Conservation (phyloP, 805 yeast genomes). For the Candida qinlingensis region DNA sequence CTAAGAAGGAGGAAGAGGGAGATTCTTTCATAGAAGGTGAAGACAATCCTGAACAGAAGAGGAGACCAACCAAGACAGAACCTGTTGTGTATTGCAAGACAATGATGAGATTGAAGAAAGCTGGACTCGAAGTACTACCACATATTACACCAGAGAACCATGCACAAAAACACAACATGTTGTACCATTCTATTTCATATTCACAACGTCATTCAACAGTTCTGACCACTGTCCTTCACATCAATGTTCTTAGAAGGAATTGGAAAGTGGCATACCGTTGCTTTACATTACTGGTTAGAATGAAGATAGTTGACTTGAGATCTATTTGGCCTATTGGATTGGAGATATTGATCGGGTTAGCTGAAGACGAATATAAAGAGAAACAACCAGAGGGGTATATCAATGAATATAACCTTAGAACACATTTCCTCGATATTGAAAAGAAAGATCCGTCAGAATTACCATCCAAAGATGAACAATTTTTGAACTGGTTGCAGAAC, state of each 20-base stretch:
- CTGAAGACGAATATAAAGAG: conserved; percentile 11
- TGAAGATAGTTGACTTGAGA: conserved; percentile 46
- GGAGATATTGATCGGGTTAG: conserved; percentile 37
- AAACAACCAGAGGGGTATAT: conserved; percentile 3
- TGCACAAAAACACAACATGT: no score
- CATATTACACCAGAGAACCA: not conserved
- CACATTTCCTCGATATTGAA: conserved; percentile 1
- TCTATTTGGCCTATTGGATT: conserved; percentile 61
- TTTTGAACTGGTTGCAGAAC: conserved; percentile 18
- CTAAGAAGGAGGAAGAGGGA: not conserved
- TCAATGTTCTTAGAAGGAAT: conserved; percentile 39
- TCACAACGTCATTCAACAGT: conserved; percentile 8
- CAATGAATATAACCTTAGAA: conserved; percentile 10
- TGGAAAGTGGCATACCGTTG: conserved; percentile 55
- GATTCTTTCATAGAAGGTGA: no score
- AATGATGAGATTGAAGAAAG: not conserved
- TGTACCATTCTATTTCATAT: not conserved
- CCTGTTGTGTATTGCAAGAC: not conserved
- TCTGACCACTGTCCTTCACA: conserved; percentile 32
- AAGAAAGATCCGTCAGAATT: not conserved
- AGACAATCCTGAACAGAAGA: not conserved
- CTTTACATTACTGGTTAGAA: conserved; percentile 43
- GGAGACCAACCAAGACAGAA: not conserved
- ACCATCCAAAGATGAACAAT: conserved; percentile 21
- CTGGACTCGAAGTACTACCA: conserved; percentile 16